These are phyloP conservation scores for Geranomyces variabilis DNA, from an alignment of 192 early-diverging fungal genomes.

Conservation along the genomic window DNA sequence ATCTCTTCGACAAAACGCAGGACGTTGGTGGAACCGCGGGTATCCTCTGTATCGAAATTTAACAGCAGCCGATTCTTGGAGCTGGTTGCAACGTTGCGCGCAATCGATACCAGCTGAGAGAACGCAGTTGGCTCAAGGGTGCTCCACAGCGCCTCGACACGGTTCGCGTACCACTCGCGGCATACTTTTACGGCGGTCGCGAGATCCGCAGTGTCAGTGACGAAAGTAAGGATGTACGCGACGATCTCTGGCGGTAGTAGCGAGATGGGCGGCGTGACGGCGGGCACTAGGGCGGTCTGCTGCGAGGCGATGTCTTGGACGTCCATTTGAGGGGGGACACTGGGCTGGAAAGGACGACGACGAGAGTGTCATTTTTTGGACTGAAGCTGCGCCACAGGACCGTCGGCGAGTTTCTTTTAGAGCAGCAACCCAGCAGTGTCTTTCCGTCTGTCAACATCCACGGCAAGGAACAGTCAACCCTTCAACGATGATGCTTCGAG, in stretches of 20 bases:
- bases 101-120: neutral
- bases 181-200: neutral
- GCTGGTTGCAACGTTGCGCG: neutral
- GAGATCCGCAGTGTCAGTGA: neutral
- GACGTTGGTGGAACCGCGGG: neutral
- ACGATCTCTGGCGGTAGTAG: neutral
- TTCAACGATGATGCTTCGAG: neutral
- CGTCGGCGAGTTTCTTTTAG: no score
- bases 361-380: no score
- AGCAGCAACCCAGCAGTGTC: no score
- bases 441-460: no score
- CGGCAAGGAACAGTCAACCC: no score
- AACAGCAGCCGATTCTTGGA: neutral
- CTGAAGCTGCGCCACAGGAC: no score
- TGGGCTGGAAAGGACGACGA: no score
- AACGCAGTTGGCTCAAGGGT: neutral
- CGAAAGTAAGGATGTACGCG: neutral
- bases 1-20: neutral
- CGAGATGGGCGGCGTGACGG: neutral
- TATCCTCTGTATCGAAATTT: neutral
- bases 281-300: neutral
- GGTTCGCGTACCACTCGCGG: neutral
- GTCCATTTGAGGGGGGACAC: no score
- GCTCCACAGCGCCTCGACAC: neutral
- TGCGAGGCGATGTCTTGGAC: no score